Percentiles rank a stretch among this genome's conserved stretches.
Conservation (phyloP, 2,329 filamentous ascomycete genomes). For the Curvularia sp. region DNA sequence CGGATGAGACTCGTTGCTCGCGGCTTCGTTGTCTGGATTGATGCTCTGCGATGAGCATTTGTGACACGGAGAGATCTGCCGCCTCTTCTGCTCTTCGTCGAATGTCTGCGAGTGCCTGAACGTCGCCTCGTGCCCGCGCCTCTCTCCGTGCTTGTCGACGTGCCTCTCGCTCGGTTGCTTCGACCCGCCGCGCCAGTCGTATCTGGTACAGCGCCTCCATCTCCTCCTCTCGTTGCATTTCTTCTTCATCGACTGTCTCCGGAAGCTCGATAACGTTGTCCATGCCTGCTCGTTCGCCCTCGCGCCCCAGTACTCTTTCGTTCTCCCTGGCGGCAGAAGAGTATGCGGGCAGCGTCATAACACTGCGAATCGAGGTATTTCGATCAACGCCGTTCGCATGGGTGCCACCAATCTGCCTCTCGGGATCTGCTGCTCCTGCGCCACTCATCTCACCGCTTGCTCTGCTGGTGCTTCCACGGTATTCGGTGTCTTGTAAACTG, state of each 20-base stretch:
- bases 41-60: conserved; percentile 64
- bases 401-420: conserved; percentile 34
- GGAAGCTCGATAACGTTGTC: conserved; percentile 89
- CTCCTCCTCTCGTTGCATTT: conserved; percentile 79
- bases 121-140: conserved; percentile 75
- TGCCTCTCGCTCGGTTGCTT: conserved; percentile 79
- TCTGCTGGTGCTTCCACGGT: conserved; percentile 30
- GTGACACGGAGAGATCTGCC: conserved; percentile 51
- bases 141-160: conserved; percentile 73
- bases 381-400: conserved; percentile 68
- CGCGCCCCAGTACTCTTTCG: conserved; percentile 84
- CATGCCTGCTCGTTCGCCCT: conserved; percentile 90
- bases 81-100: conserved; percentile 60
- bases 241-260: conserved; percentile 79
- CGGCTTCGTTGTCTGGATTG: conserved; percentile 62
- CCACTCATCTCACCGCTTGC: conserved; percentile 44
- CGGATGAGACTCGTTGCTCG: conserved; percentile 73
- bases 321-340: conserved; percentile 73
- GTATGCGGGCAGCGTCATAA: conserved; percentile 92
- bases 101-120: conserved; percentile 67
- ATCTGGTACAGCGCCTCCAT: conserved; percentile 96
- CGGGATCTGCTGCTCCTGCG: conserved; percentile 32
- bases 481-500: conserved; percentile 45
- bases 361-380: conserved; percentile 86
- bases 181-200: conserved; percentile 75